Evolutionary conservation across 805 yeast genomes (phyloP).

Genomic region (Debaryomyces hansenii): DNA sequence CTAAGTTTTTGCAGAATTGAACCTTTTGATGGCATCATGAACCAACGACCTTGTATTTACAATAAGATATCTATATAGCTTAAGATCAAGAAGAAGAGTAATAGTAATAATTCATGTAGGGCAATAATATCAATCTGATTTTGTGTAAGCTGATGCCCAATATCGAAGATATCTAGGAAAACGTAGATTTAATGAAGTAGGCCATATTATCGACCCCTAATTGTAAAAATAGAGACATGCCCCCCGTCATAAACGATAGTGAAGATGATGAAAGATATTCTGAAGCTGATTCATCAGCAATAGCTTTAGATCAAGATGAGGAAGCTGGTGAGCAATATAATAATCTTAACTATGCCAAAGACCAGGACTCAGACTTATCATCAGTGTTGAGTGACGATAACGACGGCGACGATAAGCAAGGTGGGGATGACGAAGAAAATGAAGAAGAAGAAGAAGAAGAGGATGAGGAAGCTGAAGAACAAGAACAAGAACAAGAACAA

Average conservation of each 20-base stretch:
- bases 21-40: no score
- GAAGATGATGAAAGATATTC: constrained; percentile 11
- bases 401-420: constrained; percentile 5
- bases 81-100: no score
- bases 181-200: no score
- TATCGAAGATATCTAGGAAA: no score
- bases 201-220: no score
- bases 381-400: constrained; percentile 11
- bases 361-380: constrained; percentile 7
- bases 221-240: not conserved
- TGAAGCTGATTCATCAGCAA: constrained; percentile 6
- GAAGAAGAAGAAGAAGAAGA: constrained; percentile 8
- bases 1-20: no score
- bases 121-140: no score
- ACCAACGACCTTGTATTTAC: no score
- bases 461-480: constrained; percentile 7
- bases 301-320: constrained; percentile 13
- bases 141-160: no score
- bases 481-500: constrained; percentile 5
- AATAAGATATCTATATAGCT: no score
- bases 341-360: constrained; percentile 3
- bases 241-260: constrained; percentile 12
- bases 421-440: constrained; percentile 9
- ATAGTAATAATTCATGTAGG: no score
- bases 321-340: constrained; percentile 4